These are phyloP conservation scores for Ustilago crameri DNA, from an alignment of 1,284 basidiomycete genomes.

Conservation along the genomic window DNA sequence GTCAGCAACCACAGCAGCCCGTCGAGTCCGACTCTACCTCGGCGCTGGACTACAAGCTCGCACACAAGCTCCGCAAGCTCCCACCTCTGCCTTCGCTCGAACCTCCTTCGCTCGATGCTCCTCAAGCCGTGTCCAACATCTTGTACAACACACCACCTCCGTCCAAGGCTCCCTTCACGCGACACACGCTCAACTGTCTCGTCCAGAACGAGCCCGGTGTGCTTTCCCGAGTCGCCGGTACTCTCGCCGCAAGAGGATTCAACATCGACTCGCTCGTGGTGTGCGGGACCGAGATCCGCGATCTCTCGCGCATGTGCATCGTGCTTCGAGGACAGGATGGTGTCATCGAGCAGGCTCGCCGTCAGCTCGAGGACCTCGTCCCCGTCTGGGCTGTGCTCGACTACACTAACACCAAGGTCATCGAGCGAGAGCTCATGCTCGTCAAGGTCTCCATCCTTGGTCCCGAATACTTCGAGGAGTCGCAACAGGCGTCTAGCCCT, in stretches of 20 bases:
- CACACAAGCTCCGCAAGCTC: constrained; percentile 71
- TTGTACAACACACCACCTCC: constrained; percentile 87
- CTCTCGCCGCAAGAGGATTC: constrained; percentile 94
- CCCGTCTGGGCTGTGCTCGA: constrained; percentile 68
- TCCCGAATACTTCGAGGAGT: constrained; percentile 87
- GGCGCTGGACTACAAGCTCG: constrained; percentile 90
- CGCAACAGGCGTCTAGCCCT: constrained; percentile 36
- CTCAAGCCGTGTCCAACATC: constrained; percentile 68
- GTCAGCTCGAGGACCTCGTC: constrained; percentile 66
- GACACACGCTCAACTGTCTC: constrained; percentile 97
- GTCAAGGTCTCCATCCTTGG: constrained; percentile 95
- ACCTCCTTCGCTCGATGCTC: constrained; percentile 63
- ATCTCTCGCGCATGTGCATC: constrained; percentile 98
- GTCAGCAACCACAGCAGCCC: constrained; percentile 28
- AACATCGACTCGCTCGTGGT: constrained; percentile 99
- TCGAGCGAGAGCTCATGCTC: constrained; percentile 86
- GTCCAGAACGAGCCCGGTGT: constrained; percentile 99
- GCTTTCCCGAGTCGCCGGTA: constrained; percentile 95
- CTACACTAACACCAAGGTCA: constrained; percentile 72
- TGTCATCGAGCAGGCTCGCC: constrained; percentile 87
- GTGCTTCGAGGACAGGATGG: constrained; percentile 96
- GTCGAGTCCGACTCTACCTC: constrained; percentile 73
- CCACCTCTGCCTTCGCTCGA: constrained; percentile 67
- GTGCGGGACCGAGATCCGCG: constrained; percentile 95
- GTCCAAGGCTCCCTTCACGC: constrained; percentile 91